phyloP scores from a whole-genome alignment of 352 stramenopile genomes.

The Pythium volutum region DNA sequence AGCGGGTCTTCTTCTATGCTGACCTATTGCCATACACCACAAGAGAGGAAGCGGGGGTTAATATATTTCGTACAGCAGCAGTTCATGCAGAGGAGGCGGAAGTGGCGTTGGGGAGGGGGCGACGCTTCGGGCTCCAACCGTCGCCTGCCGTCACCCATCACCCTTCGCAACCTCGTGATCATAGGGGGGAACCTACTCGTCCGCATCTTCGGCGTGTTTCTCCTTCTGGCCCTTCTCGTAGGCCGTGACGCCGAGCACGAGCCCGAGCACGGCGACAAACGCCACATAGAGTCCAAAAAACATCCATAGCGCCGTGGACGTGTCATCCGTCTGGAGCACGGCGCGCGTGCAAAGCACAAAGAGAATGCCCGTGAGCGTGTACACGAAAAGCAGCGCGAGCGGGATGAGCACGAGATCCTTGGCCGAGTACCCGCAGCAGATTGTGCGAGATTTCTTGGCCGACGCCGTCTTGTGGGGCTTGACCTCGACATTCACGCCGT shows the following conservation, averaged over 20 bases:
- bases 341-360: conserved; percentile 70
- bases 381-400: conserved; percentile 55
- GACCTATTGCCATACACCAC: neutral
- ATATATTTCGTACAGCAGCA: conserved; percentile 1
- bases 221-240: conserved; percentile 67
- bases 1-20: neutral
- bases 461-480: conserved; percentile 48
- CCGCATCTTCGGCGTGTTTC: conserved; percentile 36
- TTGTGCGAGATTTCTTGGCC: conserved; percentile 36
- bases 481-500: conserved; percentile 49
- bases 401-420: conserved; percentile 70
- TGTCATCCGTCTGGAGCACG: conserved; percentile 76
- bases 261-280: conserved; percentile 58
- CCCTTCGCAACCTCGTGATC: neutral
- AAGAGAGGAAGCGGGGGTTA: neutral
- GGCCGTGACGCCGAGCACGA: conserved; percentile 56
- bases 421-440: conserved; percentile 76
- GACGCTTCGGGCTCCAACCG: neutral
- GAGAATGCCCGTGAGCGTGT: conserved; percentile 57
- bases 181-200: conserved; percentile 24
- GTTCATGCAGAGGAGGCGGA: neutral
- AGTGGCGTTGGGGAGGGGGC: neutral
- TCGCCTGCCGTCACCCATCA: neutral
- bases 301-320: conserved; percentile 71
- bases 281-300: conserved; percentile 73